Evolutionary conservation across 164 flowering plant genomes (phyloP), one percentile per base, ranked within the genome.

Genomic region (Stephania cephalantha): DNA sequence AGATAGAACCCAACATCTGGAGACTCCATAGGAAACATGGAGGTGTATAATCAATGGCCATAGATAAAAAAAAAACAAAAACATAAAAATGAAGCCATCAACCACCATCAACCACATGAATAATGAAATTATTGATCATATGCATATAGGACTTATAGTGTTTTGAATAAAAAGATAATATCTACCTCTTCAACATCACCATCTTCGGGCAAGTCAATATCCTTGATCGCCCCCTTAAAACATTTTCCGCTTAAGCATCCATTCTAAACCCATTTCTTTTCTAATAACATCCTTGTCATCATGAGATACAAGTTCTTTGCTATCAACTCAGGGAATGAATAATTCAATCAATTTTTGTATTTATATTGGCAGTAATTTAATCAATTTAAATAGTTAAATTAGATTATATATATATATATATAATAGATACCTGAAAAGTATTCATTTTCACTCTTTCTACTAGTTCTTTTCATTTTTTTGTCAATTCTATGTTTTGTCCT

Each of bases 261-360:
- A 95, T 8, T 90, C 98, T 64, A 95, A 80, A 11, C 99, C 99
- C 82, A 86, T 82, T 75, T 89, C 91, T 75, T 84, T 90, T 78
- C 98, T 88, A 20, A 73, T 85, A 78, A 76, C 79, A 53, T 85
- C 82, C 6, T 65, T 73, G 5, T 80, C 79, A 50, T 79, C 79
- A 35, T 46, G 31, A 11, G 83, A 70, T 18, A 55, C 46, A 63
- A 79, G 77, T 45, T 53, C 78, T 61, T 72, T 46, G 70, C 58
- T 78, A 68, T 74, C 85, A 79, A 77, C 91, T 84, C 30, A 73
- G 50, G 58, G 8, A 12, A 52, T 13, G 65, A 3, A 15, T 11
- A 35, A 35, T 20, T 31, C 44, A 71, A 45, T 4, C n/a, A 71
- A n/a, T 18, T 2, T 63, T 35, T 35, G 25, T 25, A 35, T 35